These are phyloP conservation scores for Trichoderma pleuroti DNA, from an alignment of 2,329 filamentous ascomycete genomes.

Conservation along the genomic window DNA sequence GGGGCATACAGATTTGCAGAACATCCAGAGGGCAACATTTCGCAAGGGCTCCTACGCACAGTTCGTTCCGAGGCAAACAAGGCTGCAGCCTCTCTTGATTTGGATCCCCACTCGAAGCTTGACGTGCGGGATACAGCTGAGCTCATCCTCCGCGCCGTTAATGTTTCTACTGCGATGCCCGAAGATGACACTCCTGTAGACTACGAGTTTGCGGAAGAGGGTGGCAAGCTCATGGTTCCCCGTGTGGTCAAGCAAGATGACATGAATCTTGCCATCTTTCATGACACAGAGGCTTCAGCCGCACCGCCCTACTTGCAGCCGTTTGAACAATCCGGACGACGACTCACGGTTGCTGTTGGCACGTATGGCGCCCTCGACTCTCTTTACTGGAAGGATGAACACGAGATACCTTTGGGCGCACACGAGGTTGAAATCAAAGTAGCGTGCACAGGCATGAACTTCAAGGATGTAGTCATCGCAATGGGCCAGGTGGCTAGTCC, in stretches of 20 bases:
- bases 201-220: constrained; percentile 31
- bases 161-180: constrained; percentile 22
- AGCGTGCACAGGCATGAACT: constrained; percentile 44
- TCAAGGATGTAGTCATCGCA: constrained; percentile 44
- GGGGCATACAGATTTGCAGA: constrained; percentile 38
- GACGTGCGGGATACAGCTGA: constrained; percentile 29
- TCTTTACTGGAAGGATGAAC: constrained; percentile 39
- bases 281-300: constrained; percentile 24
- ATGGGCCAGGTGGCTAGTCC: constrained; percentile 37
- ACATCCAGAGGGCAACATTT: constrained; percentile 42
- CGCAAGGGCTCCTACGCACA: constrained; percentile 43
- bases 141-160: constrained; percentile 31
- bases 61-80: constrained; percentile 46
- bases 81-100: constrained; percentile 43
- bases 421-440: constrained; percentile 44
- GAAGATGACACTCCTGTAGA: constrained; percentile 25
- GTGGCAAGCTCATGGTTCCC: constrained; percentile 30
- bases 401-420: constrained; percentile 28
- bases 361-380: constrained; percentile 38
- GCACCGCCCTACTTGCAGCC: constrained; percentile 31
- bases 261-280: constrained; percentile 29
- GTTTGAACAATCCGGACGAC: constrained; percentile 38
- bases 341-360: constrained; percentile 38
- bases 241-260: constrained; percentile 27
- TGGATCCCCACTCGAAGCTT: constrained; percentile 38